Percentiles rank a stretch among this genome's conserved stretches.
phyloP scores from a whole-genome alignment of 2,329 filamentous ascomycete genomes.

The Aspergillus persii region DNA sequence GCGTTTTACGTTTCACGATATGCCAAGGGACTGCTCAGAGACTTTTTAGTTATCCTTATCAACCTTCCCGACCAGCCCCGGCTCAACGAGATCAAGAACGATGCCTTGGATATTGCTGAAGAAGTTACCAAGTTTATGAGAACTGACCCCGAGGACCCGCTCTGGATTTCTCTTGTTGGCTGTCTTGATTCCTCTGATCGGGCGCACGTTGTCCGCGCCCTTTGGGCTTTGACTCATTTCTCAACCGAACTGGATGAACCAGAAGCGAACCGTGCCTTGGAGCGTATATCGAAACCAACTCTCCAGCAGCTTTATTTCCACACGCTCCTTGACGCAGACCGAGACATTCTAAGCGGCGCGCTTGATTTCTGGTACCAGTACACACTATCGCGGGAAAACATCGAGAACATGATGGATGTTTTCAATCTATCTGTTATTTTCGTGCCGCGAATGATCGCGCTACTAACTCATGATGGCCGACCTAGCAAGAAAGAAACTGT shows the following conservation, averaged over 20 bases:
- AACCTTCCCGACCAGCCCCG: conserved; percentile 69
- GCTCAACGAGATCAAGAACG: conserved; percentile 82
- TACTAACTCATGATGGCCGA: conserved; percentile 73
- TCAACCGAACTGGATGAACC: conserved; percentile 80
- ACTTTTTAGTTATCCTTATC: conserved; percentile 78
- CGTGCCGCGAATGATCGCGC: conserved; percentile 73
- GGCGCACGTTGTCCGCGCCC: conserved; percentile 73
- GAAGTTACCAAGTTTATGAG: conserved; percentile 80
- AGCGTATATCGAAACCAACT: conserved; percentile 63
- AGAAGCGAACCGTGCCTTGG: conserved; percentile 62
- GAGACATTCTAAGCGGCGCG: conserved; percentile 82
- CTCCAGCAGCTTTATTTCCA: conserved; percentile 54
- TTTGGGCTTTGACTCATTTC: conserved; percentile 81
- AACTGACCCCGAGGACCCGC: conserved; percentile 68
- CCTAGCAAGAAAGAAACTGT: conserved; percentile 60
- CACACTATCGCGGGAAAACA: conserved; percentile 79
- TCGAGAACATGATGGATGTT: conserved; percentile 55
- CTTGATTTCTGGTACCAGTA: conserved; percentile 96
- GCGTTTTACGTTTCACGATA: conserved; percentile 76
- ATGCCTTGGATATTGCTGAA: conserved; percentile 87
- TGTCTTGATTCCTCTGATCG: conserved; percentile 69
- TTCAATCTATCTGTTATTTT: conserved; percentile 49
- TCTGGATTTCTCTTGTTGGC: conserved; percentile 67
- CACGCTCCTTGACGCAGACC: conserved; percentile 60
- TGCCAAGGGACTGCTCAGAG: conserved; percentile 63